A percentile compares a stretch with the other conserved stretches of the same genome.
Conservation (phyloP, 1,139 yeast genomes). For the Saccharomyces hybrid region DNA sequence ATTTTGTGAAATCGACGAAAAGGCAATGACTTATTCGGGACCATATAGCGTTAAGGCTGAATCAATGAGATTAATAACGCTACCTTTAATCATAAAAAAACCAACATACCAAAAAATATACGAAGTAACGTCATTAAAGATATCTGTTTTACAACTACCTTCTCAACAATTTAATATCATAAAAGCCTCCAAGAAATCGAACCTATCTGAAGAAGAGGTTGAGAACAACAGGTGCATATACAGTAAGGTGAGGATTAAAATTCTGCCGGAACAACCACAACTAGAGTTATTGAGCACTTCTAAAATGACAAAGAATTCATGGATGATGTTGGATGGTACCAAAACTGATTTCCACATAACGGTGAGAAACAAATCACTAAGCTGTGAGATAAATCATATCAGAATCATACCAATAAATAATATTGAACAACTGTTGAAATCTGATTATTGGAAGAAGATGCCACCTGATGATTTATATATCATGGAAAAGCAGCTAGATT, state of each 20-base stretch:
- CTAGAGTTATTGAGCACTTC: constrained; percentile 21
- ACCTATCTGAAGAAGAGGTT: neutral
- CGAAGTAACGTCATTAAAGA: constrained; percentile 38
- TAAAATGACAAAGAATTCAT: constrained; percentile 20
- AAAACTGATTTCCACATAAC: constrained; percentile 43
- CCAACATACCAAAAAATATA: constrained; percentile 34
- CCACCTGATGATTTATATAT: constrained; percentile 24
- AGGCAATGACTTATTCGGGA: constrained; percentile 14
- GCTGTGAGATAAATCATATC: constrained; percentile 23
- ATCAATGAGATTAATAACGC: constrained; percentile 35
- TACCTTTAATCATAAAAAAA: constrained; percentile 40
- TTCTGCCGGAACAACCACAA: constrained; percentile 30
- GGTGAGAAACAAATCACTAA: constrained; percentile 44
- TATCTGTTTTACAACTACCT: constrained; percentile 44
- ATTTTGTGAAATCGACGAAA: constrained; percentile 23
- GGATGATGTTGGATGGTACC: constrained; percentile 76
- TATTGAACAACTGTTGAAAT: constrained; percentile 21
- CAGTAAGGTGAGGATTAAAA: constrained; percentile 12
- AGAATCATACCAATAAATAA: constrained; percentile 20
- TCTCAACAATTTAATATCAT: constrained; percentile 20
- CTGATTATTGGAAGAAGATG: constrained; percentile 28
- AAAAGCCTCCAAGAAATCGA: constrained; percentile 5
- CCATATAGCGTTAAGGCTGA: constrained; percentile 37
- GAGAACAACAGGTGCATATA: constrained; percentile 6
- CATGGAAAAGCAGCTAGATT: constrained; percentile 23